Base-by-base conservation (phyloP, 768 basidiomycete species). In the Termitomyces sp. region DNA sequence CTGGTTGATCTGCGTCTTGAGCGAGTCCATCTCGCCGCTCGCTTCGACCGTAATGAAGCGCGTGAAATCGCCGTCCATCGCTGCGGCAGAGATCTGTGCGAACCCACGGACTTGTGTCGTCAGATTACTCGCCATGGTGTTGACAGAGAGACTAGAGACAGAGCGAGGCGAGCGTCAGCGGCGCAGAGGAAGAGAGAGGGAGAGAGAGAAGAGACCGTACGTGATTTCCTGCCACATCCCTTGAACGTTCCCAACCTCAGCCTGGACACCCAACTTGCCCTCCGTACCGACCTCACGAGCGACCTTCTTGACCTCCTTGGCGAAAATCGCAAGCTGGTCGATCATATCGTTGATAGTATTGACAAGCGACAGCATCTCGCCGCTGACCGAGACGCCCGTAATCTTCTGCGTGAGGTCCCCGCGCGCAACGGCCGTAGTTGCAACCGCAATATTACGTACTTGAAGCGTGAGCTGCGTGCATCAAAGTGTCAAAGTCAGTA, bases 161-260 rank as follows among this genome's bases (percentile, higher is more conserved):
- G n/a, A n/a, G n/a, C 7, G 18, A 20, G 13, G n/a, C 22, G 18
- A 24, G 32, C 18, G 33, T 33, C 20, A 22, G 35, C 18, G n/a
- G n/a, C n/a, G n/a, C n/a, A n/a, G n/a, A n/a, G n/a, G n/a, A n/a
- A n/a, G n/a, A n/a, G n/a, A n/a, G n/a, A n/a, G n/a, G n/a, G n/a
- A n/a, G n/a, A n/a, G n/a, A n/a, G n/a, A n/a, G n/a, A n/a, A 22
- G 46, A 42, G 16, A 51, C 20, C 92, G 59, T 71, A 95, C 92
- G 96, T 98, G 73, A 99, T 98, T 73, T 96, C 95, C 68, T 96
- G 92, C 97, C 97, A 99, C 38, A 94, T 96, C 42, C 97, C 97
- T 71, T 98, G 94, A 7, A 98, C 92, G 60, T 95, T 93, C 61
- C 94, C 94, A 8, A 98, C 93, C 73, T 98, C 94, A 4, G 97